Percentiles rank a stretch among this genome's conserved stretches.
These are phyloP conservation scores for Pseudodiploospora longispora DNA, from an alignment of 2,329 filamentous ascomycete genomes.

Conservation along the genomic window DNA sequence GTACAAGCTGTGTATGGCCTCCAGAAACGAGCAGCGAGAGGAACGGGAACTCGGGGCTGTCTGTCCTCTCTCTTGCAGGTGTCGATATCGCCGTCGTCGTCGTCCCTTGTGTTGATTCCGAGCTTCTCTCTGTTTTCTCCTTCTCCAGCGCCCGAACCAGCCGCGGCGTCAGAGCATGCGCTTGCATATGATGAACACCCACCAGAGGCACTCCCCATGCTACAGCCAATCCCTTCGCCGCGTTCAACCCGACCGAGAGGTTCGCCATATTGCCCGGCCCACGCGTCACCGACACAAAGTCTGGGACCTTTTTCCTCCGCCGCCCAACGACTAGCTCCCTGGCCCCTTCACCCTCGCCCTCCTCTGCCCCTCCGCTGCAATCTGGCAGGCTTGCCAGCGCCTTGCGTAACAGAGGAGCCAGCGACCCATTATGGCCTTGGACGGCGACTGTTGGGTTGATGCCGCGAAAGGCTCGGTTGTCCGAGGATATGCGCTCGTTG, in stretches of 20 bases:
- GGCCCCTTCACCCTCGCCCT: conserved; percentile 10
- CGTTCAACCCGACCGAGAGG: conserved; percentile 68
- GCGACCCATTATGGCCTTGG: conserved; percentile 62
- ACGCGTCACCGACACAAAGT: conserved; percentile 83
- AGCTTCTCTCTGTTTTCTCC: background rate
- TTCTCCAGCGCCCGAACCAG: conserved; percentile 51
- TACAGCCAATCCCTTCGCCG: conserved; percentile 77
- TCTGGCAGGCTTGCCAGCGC: conserved; percentile 49
- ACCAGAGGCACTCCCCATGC: conserved; percentile 79
- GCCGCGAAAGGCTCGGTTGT: conserved; percentile 66
- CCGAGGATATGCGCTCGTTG: conserved; percentile 72
- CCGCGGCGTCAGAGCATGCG: conserved; percentile 81
- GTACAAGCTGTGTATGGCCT: conserved; percentile 81
- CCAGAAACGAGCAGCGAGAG: conserved; percentile 84
- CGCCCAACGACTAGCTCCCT: background rate
- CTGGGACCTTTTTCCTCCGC: conserved; percentile 43
- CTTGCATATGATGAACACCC: conserved; percentile 95
- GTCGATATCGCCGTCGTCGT: background rate
- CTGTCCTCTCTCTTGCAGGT: background rate
- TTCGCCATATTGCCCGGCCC: conserved; percentile 84
- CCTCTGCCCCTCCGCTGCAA: conserved; percentile 3
- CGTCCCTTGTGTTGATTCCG: background rate
- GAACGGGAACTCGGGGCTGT: conserved; percentile 65
- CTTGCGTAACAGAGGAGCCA: conserved; percentile 59
- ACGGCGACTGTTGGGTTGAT: conserved; percentile 73